phyloP scores from a whole-genome alignment of 2,329 filamentous ascomycete species.

The Epichloe typhina region DNA sequence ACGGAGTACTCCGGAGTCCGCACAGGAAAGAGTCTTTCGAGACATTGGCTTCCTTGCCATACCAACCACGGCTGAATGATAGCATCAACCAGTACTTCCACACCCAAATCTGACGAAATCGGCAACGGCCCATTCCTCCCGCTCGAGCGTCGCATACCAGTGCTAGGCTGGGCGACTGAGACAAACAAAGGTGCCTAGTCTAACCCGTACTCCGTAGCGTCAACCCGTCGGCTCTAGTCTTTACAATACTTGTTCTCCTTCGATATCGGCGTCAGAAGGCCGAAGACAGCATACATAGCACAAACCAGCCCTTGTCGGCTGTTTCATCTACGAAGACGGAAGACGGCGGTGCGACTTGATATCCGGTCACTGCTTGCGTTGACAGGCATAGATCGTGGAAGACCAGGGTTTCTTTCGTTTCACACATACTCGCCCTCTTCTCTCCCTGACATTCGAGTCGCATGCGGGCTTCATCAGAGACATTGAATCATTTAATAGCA shows the following conservation, averaged over 20 bases:
- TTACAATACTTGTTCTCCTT: background rate
- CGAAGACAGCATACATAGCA: background rate
- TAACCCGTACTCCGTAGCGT: background rate
- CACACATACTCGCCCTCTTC: background rate
- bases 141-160: constrained; percentile 2
- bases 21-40: background rate
- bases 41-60: constrained; percentile 2
- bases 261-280: background rate
- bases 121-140: background rate
- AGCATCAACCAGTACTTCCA: background rate
- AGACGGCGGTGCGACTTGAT: background rate
- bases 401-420: background rate
- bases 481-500: background rate
- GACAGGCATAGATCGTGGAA: background rate
- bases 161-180: background rate
- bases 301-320: background rate
- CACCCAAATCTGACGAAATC: background rate
- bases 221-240: background rate
- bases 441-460: background rate
- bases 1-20: too few relatives aligned
- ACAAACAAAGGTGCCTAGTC: background rate
- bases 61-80: background rate
- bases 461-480: background rate
- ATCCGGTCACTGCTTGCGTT: background rate
- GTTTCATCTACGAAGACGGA: background rate